Percentiles rank a stretch among this genome's conserved stretches.
phyloP scores from a whole-genome alignment of 2,329 filamentous ascomycete species.

The Stagonosporopsis rhizophila region DNA sequence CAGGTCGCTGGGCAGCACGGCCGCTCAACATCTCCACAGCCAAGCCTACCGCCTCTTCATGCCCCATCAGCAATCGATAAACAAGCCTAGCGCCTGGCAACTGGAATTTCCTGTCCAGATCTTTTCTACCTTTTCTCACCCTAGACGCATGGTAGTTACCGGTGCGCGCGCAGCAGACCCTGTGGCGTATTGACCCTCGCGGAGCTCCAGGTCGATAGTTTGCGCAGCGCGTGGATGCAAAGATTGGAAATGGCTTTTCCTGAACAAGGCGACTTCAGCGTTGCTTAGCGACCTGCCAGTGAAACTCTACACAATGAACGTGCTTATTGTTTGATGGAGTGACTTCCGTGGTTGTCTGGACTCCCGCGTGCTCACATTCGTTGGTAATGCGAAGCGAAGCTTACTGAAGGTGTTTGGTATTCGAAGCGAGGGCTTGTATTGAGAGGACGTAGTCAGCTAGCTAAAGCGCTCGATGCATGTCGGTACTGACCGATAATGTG shows the following conservation, averaged over 20 bases:
- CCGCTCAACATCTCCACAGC: slow-evolving; percentile 1
- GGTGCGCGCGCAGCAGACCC: neutral
- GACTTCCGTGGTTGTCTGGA: slow-evolving; percentile 1
- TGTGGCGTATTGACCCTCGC: neutral
- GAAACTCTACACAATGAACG: neutral
- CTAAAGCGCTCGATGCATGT: neutral
- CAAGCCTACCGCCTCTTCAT: slow-evolving; percentile 1
- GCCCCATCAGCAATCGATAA: slow-evolving; percentile 8
- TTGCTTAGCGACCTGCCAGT: slow-evolving; percentile 5
- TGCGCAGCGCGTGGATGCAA: slow-evolving; percentile 1
- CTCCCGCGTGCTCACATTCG: slow-evolving; percentile 3
- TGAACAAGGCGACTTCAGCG: neutral
- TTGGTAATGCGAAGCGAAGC: neutral
- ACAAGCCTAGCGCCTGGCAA: slow-evolving; percentile 4
- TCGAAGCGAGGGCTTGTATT: neutral
- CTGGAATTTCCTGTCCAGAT: neutral
- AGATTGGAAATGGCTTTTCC: slow-evolving; percentile 4
- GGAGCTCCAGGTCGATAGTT: neutral
- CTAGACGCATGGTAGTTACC: neutral
- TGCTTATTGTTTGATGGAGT: neutral
- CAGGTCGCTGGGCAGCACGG: neutral
- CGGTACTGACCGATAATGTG: neutral
- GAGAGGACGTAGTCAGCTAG: slow-evolving; percentile 4
- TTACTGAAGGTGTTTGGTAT: neutral
- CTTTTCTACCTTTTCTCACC: neutral